phyloP scores from a whole-genome alignment of 75 land plant species.

The Ceratopteris richardii region DNA sequence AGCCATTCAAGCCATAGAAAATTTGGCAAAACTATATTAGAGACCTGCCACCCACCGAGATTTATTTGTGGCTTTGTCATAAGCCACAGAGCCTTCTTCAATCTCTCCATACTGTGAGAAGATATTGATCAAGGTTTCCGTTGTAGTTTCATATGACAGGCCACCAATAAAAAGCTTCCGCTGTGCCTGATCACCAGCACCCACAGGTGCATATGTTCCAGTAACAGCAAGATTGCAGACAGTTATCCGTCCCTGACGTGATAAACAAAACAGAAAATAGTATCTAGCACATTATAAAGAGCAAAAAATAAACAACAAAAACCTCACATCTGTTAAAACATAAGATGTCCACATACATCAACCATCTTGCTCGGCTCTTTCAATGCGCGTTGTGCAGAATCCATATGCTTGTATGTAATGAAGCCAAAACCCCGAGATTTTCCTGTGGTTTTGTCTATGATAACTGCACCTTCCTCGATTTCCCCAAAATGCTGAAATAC shows the following conservation, averaged over 20 bases:
- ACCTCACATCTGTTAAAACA: too few species aligned
- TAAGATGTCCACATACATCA: conserved; percentile 75
- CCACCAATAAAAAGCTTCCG: conserved; percentile 78
- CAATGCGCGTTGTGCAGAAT: conserved; percentile 58
- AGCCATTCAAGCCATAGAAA: too few species aligned
- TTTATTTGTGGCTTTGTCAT: conserved; percentile 65
- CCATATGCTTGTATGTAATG: conserved; percentile 68
- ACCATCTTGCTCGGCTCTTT: conserved; percentile 68
- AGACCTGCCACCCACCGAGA: conserved; percentile 24
- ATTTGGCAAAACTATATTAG: not conserved
- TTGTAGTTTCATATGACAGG: conserved; percentile 54
- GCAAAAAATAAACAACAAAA: too few species aligned
- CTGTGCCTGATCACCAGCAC: conserved; percentile 43
- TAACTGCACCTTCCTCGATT: conserved; percentile 75
- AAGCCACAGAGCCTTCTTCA: conserved; percentile 82
- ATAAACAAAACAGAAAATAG: not conserved
- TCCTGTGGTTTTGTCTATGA: conserved; percentile 60
- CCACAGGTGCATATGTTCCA: conserved; percentile 34
- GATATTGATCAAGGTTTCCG: conserved; percentile 46
- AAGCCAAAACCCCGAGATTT: conserved; percentile 78
- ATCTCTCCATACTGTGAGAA: conserved; percentile 75
- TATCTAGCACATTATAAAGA: too few species aligned
- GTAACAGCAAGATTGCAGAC: conserved; percentile 64
- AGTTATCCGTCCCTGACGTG: conserved; percentile 52
- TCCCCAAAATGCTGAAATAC: conserved; percentile 63